A percentile compares a stretch with the other conserved stretches of the same genome.
phyloP scores from a whole-genome alignment of 352 stramenopile genomes.

The Phytophthora hibernalis region DNA sequence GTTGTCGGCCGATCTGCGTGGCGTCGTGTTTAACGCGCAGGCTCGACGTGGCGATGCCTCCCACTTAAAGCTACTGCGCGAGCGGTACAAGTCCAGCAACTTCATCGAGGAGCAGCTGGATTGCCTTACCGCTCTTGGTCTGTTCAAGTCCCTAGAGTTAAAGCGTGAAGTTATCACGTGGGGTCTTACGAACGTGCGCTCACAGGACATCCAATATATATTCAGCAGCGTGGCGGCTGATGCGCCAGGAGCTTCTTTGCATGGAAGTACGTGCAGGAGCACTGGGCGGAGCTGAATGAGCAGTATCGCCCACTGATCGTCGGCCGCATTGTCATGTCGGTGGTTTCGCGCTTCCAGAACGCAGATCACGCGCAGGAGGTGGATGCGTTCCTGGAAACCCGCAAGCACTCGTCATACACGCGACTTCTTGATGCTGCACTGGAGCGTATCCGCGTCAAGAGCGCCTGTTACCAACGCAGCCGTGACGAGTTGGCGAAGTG shows the following conservation, averaged over 20 bases:
- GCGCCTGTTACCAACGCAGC: slow-evolving; percentile 64
- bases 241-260: slow-evolving; percentile 53
- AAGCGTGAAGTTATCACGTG: slow-evolving; percentile 79
- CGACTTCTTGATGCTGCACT: slow-evolving; percentile 70
- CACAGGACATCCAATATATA: slow-evolving; percentile 84
- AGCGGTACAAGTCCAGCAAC: slow-evolving; percentile 74
- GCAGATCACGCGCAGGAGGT: slow-evolving; percentile 60
- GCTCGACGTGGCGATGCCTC: slow-evolving; percentile 51
- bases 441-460: slow-evolving; percentile 80
- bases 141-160: slow-evolving; percentile 61
- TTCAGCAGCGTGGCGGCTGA: slow-evolving; percentile 81
- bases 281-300: slow-evolving; percentile 73
- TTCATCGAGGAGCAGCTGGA: slow-evolving; percentile 87
- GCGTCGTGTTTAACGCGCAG: slow-evolving; percentile 70
- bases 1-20: slow-evolving; percentile 68
- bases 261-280: slow-evolving; percentile 79
- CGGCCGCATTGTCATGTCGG: slow-evolving; percentile 71
- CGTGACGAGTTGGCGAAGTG: slow-evolving; percentile 62
- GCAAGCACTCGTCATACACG: slow-evolving; percentile 76
- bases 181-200: slow-evolving; percentile 71
- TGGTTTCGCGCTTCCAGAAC: slow-evolving; percentile 72
- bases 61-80: slow-evolving; percentile 56
- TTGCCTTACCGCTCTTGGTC: slow-evolving; percentile 75
- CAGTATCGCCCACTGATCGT: slow-evolving; percentile 71
- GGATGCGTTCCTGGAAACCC: slow-evolving; percentile 64